Evolutionary conservation across 2,329 filamentous ascomycete genomes (phyloP).

Genomic region (Lachnellula subtilissima): DNA sequence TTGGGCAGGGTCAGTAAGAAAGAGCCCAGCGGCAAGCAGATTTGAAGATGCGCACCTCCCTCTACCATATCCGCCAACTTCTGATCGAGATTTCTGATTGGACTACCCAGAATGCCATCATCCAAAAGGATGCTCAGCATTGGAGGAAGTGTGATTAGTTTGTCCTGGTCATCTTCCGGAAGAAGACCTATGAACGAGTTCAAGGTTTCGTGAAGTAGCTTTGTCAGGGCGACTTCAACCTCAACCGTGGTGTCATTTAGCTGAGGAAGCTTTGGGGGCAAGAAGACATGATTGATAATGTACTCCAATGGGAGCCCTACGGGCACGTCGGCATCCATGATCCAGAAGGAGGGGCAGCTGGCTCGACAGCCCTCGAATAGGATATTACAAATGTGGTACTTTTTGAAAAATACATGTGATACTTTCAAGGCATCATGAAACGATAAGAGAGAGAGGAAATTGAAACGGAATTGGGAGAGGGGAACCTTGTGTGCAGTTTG

Average conservation of each 20-base stretch:
- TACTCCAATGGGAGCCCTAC: conserved; percentile 20
- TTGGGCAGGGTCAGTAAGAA: background rate
- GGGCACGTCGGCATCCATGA: no score
- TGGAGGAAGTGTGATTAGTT: conserved; percentile 4
- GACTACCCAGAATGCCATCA: background rate
- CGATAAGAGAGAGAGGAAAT: no score
- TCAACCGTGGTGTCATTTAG: conserved; percentile 26
- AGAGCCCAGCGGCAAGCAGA: background rate
- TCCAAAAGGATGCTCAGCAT: conserved; percentile 8
- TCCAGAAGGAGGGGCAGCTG: no score
- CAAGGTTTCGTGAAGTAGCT: conserved; percentile 2
- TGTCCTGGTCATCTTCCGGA: conserved; percentile 4
- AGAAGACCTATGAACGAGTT: conserved; percentile 4
- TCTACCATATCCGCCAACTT: conserved; percentile 3
- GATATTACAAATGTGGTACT: no score
- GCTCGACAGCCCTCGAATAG: no score
- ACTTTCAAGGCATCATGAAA: no score
- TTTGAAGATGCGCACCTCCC: conserved; percentile 6
- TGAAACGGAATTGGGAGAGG: no score
- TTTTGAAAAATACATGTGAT: no score
- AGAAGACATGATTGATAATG: conserved; percentile 42
- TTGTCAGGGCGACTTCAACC: background rate
- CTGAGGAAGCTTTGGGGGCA: conserved; percentile 44
- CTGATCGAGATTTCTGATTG: conserved; percentile 3
- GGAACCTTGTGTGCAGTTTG: no score